Evolutionary conservation across 2,329 filamentous ascomycete species (phyloP), one percentile per base, ranked within the genome.

Genomic region (Sclerotinia glacialis): DNA sequence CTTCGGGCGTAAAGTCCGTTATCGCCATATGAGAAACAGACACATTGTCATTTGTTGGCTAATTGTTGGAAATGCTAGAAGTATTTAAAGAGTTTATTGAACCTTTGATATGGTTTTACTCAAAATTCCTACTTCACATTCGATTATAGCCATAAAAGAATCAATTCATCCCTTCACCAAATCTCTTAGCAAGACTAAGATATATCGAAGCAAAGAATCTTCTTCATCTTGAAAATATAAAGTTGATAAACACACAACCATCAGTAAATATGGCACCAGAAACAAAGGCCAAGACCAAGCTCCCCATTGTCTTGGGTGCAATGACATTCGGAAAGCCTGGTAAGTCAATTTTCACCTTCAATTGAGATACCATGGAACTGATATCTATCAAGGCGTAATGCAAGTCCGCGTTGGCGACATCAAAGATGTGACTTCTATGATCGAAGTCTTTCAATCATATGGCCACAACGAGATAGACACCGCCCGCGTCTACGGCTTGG

Each of bases 401-500:
- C 72, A 74, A 70, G 67, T 72, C 2, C 74, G 75, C 3, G 72
- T 77, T 1, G 67, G 74, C 55, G 68, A 70, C 14, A 61, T 76
- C 9, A 58, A 85, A 56, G 85, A 87, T 37, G 86, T 83, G 76
- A 86, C 84, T 67, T 80, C 82, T 68, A 84, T 84, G 63, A 81
- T 91, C 46, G 85, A 90, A 75, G 81, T 85, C 69, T 86, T 91
- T 74, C 86, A 89, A 75, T 79, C 81, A 34, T 81, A 86, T 72
- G 88, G 88, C 23, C 87, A 90, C 78, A 83, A 85, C 72, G 89
- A 92, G 72, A 76, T 92, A 62, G 89, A 92, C 74, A 91, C 88
- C 0, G 88, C 89, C 0, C 83, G 88, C 18, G 76, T 82, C 4
- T 92, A 92, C 70, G 80, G 88, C 53, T 82, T 78, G 40, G 88